phyloP scores from a whole-genome alignment of 2,329 filamentous ascomycete genomes.

The Rutstroemia sp. region DNA sequence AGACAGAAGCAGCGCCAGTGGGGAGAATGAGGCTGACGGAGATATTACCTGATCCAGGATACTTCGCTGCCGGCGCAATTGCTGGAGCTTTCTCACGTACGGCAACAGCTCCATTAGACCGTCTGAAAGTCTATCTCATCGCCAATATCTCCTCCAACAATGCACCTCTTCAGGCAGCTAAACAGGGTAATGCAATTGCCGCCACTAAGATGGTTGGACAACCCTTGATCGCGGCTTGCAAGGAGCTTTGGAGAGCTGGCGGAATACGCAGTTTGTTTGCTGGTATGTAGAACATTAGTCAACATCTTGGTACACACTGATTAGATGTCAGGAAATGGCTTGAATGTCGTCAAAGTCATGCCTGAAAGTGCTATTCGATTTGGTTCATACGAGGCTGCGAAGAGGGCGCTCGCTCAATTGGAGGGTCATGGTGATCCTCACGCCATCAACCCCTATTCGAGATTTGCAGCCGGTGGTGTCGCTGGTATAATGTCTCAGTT shows the following conservation, averaged over 20 bases:
- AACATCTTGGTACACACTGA: neutral
- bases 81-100: constrained; percentile 93
- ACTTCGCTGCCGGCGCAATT: constrained; percentile 91
- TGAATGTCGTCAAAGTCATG: constrained; percentile 98
- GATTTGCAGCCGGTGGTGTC: constrained; percentile 83
- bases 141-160: constrained; percentile 66
- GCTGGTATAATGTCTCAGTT: constrained; percentile 92
- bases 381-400: constrained; percentile 92
- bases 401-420: constrained; percentile 74
- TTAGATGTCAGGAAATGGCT: constrained; percentile 65
- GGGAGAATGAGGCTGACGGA: constrained; percentile 26
- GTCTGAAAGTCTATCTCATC: constrained; percentile 94
- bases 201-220: constrained; percentile 59
- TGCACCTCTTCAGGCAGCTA: constrained; percentile 57
- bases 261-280: constrained; percentile 88
- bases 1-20: constrained; percentile 11
- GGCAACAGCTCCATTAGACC: constrained; percentile 90
- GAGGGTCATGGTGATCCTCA: constrained; percentile 83
- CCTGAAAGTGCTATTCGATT: constrained; percentile 98
- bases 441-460: constrained; percentile 73
- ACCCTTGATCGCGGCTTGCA: constrained; percentile 65
- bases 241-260: constrained; percentile 76
- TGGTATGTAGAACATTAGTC: constrained; percentile 46
- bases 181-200: constrained; percentile 58
- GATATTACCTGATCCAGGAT: constrained; percentile 72